phyloP scores from a whole-genome alignment of 805 yeast species.

The Pichia nanzhaoensis region DNA sequence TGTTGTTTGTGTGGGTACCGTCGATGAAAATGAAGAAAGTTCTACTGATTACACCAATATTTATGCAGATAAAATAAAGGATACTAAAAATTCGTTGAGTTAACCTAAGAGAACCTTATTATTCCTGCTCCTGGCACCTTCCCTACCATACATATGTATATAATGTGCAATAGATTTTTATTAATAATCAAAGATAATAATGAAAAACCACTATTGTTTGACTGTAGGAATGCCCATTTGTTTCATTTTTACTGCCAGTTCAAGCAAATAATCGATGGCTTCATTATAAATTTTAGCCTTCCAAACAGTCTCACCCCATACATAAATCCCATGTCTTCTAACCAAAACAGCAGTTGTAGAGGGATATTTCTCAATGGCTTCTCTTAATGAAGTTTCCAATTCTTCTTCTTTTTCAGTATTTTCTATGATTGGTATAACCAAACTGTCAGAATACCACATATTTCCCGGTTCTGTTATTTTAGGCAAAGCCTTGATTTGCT shows the following conservation, averaged over 20 bases:
- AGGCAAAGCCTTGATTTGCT: slow-evolving; percentile 91
- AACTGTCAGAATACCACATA: slow-evolving; percentile 62
- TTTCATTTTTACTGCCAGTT: slow-evolving; percentile 77
- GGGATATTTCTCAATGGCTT: slow-evolving; percentile 66
- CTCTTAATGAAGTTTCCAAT: slow-evolving; percentile 55
- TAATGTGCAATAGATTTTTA: neutral
- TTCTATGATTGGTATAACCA: slow-evolving; percentile 84
- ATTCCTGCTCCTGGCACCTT: too few relatives aligned
- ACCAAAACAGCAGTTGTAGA: slow-evolving; percentile 80
- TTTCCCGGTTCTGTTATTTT: slow-evolving; percentile 59
- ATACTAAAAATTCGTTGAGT: slow-evolving; percentile 27
- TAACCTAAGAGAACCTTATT: too few relatives aligned
- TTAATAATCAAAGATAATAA: neutral
- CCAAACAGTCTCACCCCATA: slow-evolving; percentile 93
- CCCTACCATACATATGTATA: too few relatives aligned
- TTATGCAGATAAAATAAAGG: slow-evolving; percentile 21
- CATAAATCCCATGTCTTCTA: slow-evolving; percentile 88
- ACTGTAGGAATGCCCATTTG: slow-evolving; percentile 56
- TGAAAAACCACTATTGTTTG: slow-evolving; percentile 9
- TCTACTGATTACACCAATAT: slow-evolving; percentile 35
- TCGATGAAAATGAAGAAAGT: slow-evolving; percentile 38
- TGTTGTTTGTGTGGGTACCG: slow-evolving; percentile 49
- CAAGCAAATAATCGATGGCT: slow-evolving; percentile 84
- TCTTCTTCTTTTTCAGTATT: slow-evolving; percentile 88
- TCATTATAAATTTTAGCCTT: slow-evolving; percentile 91